phyloP scores from a whole-genome alignment of 2,329 filamentous ascomycete species.

The Teratosphaeria epicoccoides region DNA sequence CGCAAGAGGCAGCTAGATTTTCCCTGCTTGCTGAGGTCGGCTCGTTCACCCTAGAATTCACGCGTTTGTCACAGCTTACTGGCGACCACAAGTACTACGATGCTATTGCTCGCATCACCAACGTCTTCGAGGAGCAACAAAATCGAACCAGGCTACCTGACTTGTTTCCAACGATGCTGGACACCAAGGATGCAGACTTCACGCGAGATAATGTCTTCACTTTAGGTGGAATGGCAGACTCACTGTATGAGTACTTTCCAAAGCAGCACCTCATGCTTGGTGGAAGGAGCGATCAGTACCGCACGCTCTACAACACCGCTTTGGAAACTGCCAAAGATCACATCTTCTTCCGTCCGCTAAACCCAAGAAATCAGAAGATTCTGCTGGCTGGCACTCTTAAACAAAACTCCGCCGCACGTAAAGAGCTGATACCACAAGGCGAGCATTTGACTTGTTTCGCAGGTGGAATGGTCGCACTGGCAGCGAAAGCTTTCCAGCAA shows the following conservation, averaged over 20 bases:
- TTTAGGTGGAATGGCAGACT: constrained; percentile 28
- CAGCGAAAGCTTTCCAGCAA: constrained; percentile 46
- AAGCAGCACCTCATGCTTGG: constrained; percentile 40
- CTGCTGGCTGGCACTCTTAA: constrained; percentile 36
- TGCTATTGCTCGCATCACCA: constrained; percentile 33
- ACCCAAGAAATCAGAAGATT: constrained; percentile 34
- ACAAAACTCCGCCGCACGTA: constrained; percentile 10
- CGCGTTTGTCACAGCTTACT: constrained; percentile 36
- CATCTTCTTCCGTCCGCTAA: constrained; percentile 40
- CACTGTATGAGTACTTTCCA: constrained; percentile 33
- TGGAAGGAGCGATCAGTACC: constrained; percentile 29
- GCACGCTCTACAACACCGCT: constrained; percentile 37
- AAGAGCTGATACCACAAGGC: constrained; percentile 37
- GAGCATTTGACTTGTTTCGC: constrained; percentile 52
- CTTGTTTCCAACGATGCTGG: constrained; percentile 37
- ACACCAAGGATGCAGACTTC: constrained; percentile 31
- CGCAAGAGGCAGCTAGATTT: constrained; percentile 7
- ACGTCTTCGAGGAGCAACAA: constrained; percentile 32
- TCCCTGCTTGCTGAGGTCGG: constrained; percentile 35
- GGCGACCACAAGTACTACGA: constrained; percentile 37
- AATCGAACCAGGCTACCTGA: constrained; percentile 34
- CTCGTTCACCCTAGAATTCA: constrained; percentile 38
- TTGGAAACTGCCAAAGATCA: constrained; percentile 38
- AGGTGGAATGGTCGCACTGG: constrained; percentile 52
- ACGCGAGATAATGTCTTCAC: constrained; percentile 31